Percentiles rank a stretch among this genome's conserved stretches.
Evolutionary conservation across 2,329 filamentous ascomycete species (phyloP).

Genomic region (Hirsutella rhossiliensis): DNA sequence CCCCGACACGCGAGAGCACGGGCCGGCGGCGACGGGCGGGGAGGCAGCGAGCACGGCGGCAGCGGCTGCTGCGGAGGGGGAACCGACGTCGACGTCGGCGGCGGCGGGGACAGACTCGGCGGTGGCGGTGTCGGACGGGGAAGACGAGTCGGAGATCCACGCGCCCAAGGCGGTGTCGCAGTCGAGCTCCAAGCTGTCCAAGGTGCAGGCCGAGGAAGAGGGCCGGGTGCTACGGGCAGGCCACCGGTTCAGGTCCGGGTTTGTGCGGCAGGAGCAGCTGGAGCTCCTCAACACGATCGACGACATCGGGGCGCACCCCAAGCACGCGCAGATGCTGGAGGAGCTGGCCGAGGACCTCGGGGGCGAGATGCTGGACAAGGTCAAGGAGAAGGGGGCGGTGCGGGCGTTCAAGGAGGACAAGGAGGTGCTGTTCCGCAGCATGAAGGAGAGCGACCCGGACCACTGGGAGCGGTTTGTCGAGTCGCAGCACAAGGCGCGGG

Average conservation of each 20-base stretch:
- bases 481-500: constrained; percentile 45
- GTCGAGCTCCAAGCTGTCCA: constrained; percentile 41
- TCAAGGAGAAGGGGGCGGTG: constrained; percentile 46
- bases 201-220: constrained; percentile 43
- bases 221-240: constrained; percentile 42
- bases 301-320: constrained; percentile 37
- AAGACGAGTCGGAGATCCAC: constrained; percentile 35
- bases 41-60: constrained; percentile 1
- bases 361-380: constrained; percentile 44
- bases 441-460: constrained; percentile 51
- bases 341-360: constrained; percentile 51
- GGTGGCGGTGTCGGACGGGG: constrained; percentile 30
- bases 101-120: constrained; percentile 21
- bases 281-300: constrained; percentile 35
- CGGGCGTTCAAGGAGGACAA: constrained; percentile 48
- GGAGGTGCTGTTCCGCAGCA: constrained; percentile 32
- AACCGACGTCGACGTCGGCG: constrained; percentile 11
- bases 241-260: constrained; percentile 42
- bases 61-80: constrained; percentile 8
- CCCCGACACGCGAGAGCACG: constrained; percentile 60
- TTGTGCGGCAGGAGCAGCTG: constrained; percentile 39
- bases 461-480: constrained; percentile 53
- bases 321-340: constrained; percentile 40
- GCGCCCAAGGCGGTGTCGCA: constrained; percentile 31
- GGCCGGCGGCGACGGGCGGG: not conserved